phyloP scores from a whole-genome alignment of 768 basidiomycete species.

The Mrakia frigida region DNA sequence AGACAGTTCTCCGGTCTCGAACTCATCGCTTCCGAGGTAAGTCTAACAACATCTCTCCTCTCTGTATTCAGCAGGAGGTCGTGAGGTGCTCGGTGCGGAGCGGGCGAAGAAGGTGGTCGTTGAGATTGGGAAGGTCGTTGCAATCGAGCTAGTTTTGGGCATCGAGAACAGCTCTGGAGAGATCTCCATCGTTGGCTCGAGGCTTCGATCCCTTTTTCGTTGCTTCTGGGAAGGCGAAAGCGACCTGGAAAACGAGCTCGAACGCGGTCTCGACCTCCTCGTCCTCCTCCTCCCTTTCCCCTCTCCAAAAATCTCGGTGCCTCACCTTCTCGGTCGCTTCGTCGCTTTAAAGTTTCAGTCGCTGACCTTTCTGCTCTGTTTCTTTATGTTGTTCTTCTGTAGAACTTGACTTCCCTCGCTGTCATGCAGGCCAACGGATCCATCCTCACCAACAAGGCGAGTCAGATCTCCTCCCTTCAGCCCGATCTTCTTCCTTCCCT shows the following conservation, averaged over 20 bases:
- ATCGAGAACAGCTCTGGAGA: no score
- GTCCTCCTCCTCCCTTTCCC: constrained; percentile 2
- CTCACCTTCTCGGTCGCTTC: constrained; percentile 9
- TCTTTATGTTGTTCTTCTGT: neutral
- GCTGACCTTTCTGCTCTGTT: neutral
- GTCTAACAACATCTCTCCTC: constrained; percentile 32
- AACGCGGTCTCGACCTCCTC: neutral
- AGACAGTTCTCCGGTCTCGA: constrained; percentile 95
- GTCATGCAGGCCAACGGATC: constrained; percentile 98
- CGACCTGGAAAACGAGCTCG: no score
- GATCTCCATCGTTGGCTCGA: no score
- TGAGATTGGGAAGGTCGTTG: neutral
- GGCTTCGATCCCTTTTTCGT: no score
- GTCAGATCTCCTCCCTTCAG: constrained; percentile 43
- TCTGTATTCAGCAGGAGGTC: no score
- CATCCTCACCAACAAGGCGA: constrained; percentile 84
- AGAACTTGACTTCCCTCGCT: constrained; percentile 95
- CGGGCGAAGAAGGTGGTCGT: neutral
- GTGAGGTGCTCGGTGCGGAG: neutral
- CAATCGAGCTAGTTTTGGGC: no score
- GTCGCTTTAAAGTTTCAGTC: neutral
- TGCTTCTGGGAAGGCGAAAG: no score
- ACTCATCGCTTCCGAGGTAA: constrained; percentile 96
- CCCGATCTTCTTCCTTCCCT: neutral
- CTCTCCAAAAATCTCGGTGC: neutral